A percentile compares a stretch with the other conserved stretches of the same genome.
These are phyloP conservation scores for Thraustochytrium striatum DNA, from an alignment of 352 stramenopile genomes.

Conservation along the genomic window DNA sequence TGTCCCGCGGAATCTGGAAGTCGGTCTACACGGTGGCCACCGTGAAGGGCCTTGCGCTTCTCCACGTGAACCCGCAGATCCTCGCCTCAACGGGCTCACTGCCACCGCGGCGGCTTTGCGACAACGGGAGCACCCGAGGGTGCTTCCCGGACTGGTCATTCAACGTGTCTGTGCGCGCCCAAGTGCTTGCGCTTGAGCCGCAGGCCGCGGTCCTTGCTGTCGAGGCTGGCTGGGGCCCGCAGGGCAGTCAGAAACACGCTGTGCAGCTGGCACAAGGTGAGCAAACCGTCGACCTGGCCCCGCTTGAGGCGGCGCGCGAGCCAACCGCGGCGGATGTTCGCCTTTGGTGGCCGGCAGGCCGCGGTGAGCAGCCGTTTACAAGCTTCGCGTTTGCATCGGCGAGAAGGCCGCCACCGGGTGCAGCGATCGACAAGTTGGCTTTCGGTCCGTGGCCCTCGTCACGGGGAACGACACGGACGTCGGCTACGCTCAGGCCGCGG, in stretches of 20 bases:
- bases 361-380: slow-evolving; percentile 18
- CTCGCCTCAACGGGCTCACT: not conserved
- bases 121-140: not conserved
- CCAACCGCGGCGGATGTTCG: not conserved
- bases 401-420: not conserved
- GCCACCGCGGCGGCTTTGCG: not conserved
- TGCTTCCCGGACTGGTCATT: slow-evolving; percentile 11
- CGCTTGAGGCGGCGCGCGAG: not conserved
- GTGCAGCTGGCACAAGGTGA: not conserved
- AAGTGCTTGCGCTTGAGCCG: not conserved
- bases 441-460: slow-evolving; percentile 26
- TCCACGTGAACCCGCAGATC: slow-evolving; percentile 21
- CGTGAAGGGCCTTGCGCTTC: not conserved
- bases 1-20: slow-evolving; percentile 46
- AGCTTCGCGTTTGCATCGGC: not conserved
- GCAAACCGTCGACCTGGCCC: no score
- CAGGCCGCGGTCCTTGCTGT: not conserved
- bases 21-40: slow-evolving; percentile 19
- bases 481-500: slow-evolving; percentile 3
- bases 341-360: slow-evolving; percentile 35
- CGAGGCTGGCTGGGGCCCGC: not conserved
- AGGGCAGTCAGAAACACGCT: not conserved
- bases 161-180: not conserved
- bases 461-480: slow-evolving; percentile 46
- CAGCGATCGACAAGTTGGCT: slow-evolving; percentile 8